Base-by-base conservation (phyloP, 805 yeast species). In the Pichia thaimueangensis region DNA sequence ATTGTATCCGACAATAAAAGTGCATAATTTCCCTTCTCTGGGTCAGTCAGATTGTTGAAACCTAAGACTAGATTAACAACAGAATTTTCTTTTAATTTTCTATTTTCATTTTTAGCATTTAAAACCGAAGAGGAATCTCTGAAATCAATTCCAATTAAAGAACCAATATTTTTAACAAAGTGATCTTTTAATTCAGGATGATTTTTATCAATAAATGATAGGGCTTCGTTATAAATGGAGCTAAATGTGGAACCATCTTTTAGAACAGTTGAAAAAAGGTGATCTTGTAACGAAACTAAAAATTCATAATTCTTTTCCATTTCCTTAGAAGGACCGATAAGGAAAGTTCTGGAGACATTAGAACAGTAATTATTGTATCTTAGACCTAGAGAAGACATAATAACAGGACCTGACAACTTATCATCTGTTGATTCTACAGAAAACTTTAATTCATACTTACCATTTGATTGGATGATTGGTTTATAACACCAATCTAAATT, bases 401-500 rank as follows among this genome's bases (percentile, higher is more conserved):
- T 88, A 28, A 85, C 87, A 20, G 95, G 91, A 13, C 76, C 75
- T 8, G 86, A 82, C 39, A 83, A 67, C 50, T 74, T 76, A 35
- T 76, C 75, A 46, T 77, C 73, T 40, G 77, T 76, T 1, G 95
- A 82, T 44, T 80, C 76, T 1, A 95, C 95, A 44, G 91, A 80
- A 33, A 94, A 89, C 54, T 74, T 80, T 56, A 89, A 69, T 61
- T 88, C 95, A 57, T 80, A 89, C 42, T 79, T 78, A 28, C 86
- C 87, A 42, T 95, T 95, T 52, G 94, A 82, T 65, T 87, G 95
- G 41, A 88, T 74, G 40, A 88, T 85, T 23, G 97, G 97, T 42
- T 88, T 78, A 62, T 86, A 87, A 51, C 95, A 85, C 96, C 97
- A 91, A 60, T 91, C 97, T 17, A 91, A 65, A 49, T 78, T 75